Evolutionary conservation across 1,139 yeast genomes (phyloP).

Genomic region (Arxiozyma telluris): DNA sequence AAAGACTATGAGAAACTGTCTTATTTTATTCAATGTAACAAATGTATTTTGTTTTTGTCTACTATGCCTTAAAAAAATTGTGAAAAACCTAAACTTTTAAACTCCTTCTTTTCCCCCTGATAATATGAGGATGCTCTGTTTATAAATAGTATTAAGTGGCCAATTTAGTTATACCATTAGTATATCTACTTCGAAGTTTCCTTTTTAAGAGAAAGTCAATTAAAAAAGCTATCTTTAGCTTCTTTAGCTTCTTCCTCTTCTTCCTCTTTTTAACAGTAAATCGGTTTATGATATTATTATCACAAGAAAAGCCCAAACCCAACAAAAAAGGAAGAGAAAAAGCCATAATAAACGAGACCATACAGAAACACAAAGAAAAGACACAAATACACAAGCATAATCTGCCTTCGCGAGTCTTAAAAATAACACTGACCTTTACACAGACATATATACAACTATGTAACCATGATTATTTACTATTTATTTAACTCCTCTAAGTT

Average conservation of each 20-base stretch:
- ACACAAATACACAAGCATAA: too few species aligned
- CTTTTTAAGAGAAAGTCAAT: too few species aligned
- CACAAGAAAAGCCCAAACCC: background rate
- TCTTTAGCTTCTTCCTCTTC: background rate
- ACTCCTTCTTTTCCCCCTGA: background rate
- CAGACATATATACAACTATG: too few species aligned
- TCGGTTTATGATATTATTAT: background rate
- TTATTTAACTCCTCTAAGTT: conserved; percentile 7
- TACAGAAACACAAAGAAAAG: background rate
- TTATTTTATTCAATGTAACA: too few species aligned
- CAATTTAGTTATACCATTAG: too few species aligned
- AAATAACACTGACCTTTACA: background rate
- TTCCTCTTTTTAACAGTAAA: background rate
- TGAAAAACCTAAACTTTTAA: too few species aligned
- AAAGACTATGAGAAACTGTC: background rate
- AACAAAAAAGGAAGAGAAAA: too few species aligned
- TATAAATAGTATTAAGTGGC: too few species aligned
- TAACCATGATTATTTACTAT: too few species aligned
- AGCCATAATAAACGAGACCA: background rate
- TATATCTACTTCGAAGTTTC: background rate
- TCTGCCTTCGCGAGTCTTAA: background rate
- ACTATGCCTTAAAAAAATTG: too few species aligned
- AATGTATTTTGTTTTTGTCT: background rate
- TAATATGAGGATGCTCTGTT: too few species aligned
- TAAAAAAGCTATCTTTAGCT: background rate